Base-by-base conservation (phyloP, 768 basidiomycete genomes). In the Psilocybe cubensis region DNA sequence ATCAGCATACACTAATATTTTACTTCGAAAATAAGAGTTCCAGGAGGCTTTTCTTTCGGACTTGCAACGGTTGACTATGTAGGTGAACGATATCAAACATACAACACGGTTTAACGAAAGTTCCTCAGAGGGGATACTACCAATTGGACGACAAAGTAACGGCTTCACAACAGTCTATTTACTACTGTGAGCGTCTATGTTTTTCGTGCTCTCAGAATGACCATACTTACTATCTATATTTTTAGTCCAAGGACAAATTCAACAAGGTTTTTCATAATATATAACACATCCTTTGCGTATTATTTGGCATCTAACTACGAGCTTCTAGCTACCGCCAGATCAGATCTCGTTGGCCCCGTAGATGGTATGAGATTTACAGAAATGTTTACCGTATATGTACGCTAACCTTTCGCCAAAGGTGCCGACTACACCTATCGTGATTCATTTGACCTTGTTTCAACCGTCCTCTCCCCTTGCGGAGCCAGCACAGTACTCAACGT, bases 161-260 rank as follows among this genome's bases (percentile, higher is more conserved):
- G 28, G 68, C 64, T 11, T 33, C 64, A 20, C 68, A 69, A 38
- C 61, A 66, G 47, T 63, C 68, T 11, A 65, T 63, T 38, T 69
- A 69, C 41, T 69, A 69, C 58, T 69, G 68, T 67, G 40, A 18
- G 68, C 53, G 17, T 53, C 17, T 17, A 23, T 8, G 27, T 21
- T 24, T 31, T 25, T 43, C 29, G 24, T 14, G 9, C 5, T 27
- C n/a, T 21, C 18, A 20, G 17, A 27, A 43, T 35, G 21, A 6
- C 11, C 10, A 17, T 29, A 17, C 38, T 38, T 14, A 52, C 9
- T 9, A 21, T n/a, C 48, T 6, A n/a, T 25, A 1, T 33, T 55
- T 45, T 12, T 27, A 69, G 68, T 69, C 64, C 68, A 69, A 53
- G 66, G 66, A 24, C 65, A 65, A 55, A n/a, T 67, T 23, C 44